Evolutionary conservation across 164 flowering plant genomes (phyloP).

Genomic region (Vitis rupestris): DNA sequence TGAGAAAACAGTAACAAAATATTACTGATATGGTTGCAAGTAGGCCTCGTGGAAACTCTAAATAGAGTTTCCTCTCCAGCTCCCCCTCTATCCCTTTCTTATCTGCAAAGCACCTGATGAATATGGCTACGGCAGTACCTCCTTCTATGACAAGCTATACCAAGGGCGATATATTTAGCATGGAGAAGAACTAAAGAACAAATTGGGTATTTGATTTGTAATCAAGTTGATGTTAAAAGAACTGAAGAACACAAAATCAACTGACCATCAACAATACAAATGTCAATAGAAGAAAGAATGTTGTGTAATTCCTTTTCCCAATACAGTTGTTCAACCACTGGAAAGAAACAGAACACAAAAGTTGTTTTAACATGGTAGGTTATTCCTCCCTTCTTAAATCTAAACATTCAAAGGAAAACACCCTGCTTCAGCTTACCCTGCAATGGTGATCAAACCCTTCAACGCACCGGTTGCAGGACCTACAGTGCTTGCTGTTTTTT

Average conservation of each 20-base stretch:
- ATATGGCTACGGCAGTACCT: slow-evolving; percentile 80
- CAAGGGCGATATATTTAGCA: neutral
- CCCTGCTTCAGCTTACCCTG: slow-evolving; percentile 83
- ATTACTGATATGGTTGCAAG: slow-evolving; percentile 80
- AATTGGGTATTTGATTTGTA: neutral
- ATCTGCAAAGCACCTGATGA: slow-evolving; percentile 82
- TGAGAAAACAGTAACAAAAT: slow-evolving; percentile 3
- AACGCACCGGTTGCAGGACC: slow-evolving; percentile 91
- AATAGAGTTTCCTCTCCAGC: slow-evolving; percentile 45
- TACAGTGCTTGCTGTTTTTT: slow-evolving; percentile 88
- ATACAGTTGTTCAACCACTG: slow-evolving; percentile 98
- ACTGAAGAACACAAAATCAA: slow-evolving; percentile 5
- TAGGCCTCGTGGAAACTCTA: slow-evolving; percentile 71
- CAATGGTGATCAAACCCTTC: slow-evolving; percentile 99
- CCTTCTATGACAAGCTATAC: slow-evolving; percentile 82
- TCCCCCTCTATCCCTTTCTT: slow-evolving; percentile 68
- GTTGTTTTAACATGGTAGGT: neutral
- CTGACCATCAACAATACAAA: slow-evolving; percentile 79
- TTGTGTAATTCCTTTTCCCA: slow-evolving; percentile 87
- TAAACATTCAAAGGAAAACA: slow-evolving; percentile 14
- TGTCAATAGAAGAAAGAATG: slow-evolving; percentile 84
- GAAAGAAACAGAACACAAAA: slow-evolving; percentile 10
- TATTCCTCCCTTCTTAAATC: neutral
- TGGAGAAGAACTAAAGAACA: neutral
- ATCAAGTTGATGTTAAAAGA: neutral